Evolutionary conservation across 2,329 filamentous ascomycete species (phyloP).

Genomic region (Cryphonectria radicalis): DNA sequence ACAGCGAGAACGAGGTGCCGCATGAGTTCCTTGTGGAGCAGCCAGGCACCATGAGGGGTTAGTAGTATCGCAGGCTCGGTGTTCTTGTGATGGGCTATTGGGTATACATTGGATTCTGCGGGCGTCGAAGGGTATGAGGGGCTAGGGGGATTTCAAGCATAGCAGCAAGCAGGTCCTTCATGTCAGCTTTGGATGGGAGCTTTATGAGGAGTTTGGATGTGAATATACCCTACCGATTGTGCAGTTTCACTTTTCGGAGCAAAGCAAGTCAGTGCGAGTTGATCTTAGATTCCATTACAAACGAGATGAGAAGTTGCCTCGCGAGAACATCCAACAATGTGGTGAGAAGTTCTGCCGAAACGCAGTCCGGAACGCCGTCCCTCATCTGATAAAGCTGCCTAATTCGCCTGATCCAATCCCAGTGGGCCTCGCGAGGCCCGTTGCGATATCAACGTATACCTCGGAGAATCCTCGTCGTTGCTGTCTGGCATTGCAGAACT

Average conservation of each 20-base stretch:
- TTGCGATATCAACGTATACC: not conserved
- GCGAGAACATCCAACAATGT: not conserved
- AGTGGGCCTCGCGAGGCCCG: not conserved
- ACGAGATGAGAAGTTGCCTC: not conserved
- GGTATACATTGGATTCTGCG: not conserved
- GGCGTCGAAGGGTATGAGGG: not conserved
- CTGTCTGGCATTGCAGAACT: not conserved
- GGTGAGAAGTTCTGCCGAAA: not conserved
- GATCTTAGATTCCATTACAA: not conserved
- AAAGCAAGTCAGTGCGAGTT: not conserved
- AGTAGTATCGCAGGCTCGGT: not conserved
- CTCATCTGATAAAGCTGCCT: not conserved
- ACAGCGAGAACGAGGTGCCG: constrained; percentile 55
- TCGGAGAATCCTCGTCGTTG: not conserved
- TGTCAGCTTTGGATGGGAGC: not conserved
- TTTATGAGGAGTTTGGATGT: constrained; percentile 3
- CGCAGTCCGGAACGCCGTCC: constrained; percentile 11
- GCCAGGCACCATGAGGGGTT: constrained; percentile 26
- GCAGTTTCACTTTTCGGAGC: not conserved
- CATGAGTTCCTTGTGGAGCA: constrained; percentile 57
- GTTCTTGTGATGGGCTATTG: not conserved
- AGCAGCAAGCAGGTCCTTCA: not conserved
- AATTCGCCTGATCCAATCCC: constrained; percentile 1
- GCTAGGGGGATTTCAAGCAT: not conserved
- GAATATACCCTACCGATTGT: constrained; percentile 14